Percentiles rank a stretch among this genome's conserved stretches.
These are phyloP conservation scores for Vanrija pseudolonga DNA, from an alignment of 1,284 basidiomycete genomes.

Conservation along the genomic window DNA sequence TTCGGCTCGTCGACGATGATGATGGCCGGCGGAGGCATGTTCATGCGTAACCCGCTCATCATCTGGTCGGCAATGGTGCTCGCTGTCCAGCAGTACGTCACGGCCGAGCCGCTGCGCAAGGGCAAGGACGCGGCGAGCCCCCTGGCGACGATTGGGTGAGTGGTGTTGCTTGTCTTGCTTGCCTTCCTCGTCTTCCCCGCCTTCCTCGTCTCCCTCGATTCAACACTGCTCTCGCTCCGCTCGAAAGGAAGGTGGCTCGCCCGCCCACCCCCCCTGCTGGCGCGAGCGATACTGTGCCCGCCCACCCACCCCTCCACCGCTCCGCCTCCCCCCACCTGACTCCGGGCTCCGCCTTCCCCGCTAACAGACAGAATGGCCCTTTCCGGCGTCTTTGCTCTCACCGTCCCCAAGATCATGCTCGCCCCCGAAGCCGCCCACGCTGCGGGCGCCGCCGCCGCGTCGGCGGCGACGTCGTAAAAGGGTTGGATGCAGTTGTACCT, in stretches of 20 bases:
- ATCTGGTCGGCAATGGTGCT: conserved; percentile 37
- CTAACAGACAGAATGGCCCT: conserved; percentile 34
- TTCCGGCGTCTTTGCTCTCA: conserved; percentile 36
- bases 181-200: too few species aligned
- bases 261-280: too few species aligned
- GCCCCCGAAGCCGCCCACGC: conserved; percentile 16
- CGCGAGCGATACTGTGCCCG: neutral
- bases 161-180: too few species aligned
- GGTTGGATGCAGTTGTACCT: conserved; percentile 1
- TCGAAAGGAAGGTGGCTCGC: too few species aligned
- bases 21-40: conserved; percentile 46
- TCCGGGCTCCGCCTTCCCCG: too few species aligned
- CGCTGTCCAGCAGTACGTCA: conserved; percentile 33
- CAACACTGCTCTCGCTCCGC: too few species aligned
- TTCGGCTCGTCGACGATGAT: conserved; percentile 39
- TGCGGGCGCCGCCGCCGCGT: neutral
- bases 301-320: too few species aligned
- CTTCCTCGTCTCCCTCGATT: too few species aligned
- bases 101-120: conserved; percentile 32
- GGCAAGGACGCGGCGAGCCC: conserved; percentile 35
- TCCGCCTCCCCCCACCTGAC: too few species aligned
- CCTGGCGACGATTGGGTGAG: conserved; percentile 38
- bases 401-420: conserved; percentile 38
- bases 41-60: conserved; percentile 44
- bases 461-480: neutral